These are phyloP conservation scores for Wickerhamomyces sp. DNA, from an alignment of 1,139 yeast genomes.

Conservation along the genomic window DNA sequence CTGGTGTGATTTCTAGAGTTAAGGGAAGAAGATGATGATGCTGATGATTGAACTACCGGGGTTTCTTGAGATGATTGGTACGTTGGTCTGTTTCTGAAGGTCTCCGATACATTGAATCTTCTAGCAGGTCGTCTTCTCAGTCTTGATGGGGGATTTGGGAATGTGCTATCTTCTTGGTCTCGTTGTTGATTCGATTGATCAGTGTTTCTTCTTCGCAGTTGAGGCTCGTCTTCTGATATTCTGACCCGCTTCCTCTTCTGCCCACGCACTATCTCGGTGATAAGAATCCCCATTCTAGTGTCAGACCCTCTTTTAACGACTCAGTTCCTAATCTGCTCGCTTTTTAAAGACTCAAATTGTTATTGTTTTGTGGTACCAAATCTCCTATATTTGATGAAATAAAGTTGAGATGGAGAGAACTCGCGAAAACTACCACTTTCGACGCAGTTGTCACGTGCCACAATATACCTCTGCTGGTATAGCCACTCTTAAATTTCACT, in stretches of 20 bases:
- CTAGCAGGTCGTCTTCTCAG: constrained; percentile 1
- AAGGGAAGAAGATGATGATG: neutral
- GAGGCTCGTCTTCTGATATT: constrained; percentile 3
- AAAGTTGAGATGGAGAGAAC: neutral
- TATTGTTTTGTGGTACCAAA: neutral
- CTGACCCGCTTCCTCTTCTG: constrained; percentile 1
- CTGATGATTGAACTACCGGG: neutral
- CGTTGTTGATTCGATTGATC: neutral
- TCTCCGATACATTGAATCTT: neutral
- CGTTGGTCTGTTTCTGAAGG: neutral
- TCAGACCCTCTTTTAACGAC: neutral
- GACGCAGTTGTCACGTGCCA: no score
- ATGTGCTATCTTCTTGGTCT: neutral
- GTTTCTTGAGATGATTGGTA: neutral
- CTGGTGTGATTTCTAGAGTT: neutral
- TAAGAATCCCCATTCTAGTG: constrained; percentile 2
- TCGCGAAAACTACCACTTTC: no score
- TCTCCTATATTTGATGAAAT: neutral
- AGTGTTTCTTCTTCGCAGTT: neutral
- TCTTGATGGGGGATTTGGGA: neutral
- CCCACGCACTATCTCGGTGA: neutral
- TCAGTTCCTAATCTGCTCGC: neutral
- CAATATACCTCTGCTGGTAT: no score
- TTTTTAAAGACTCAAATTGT: no score
- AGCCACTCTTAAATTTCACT: no score